phyloP scores from a whole-genome alignment of 164 flowering plant genomes.

The Cinnamomum micranthum region DNA sequence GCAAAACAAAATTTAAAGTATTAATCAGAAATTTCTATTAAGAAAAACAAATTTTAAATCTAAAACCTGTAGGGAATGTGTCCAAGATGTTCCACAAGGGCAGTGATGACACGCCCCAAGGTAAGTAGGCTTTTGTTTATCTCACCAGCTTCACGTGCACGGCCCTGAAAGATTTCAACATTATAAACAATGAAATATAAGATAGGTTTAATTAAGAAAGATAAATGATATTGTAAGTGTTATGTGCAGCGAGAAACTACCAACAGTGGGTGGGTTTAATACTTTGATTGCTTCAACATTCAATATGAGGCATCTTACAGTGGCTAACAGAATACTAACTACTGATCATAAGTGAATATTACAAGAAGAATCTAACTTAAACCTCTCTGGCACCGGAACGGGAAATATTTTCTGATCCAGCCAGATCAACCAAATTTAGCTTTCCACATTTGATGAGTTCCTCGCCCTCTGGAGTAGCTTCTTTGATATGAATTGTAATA shows the following conservation, averaged over 20 bases:
- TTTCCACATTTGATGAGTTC: slow-evolving; percentile 98
- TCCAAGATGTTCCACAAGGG: slow-evolving; percentile 95
- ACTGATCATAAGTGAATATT: background rate
- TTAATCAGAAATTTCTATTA: background rate
- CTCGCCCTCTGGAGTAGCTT: slow-evolving; percentile 95
- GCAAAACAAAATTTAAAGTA: background rate
- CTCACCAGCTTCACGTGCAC: slow-evolving; percentile 99
- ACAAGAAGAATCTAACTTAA: background rate
- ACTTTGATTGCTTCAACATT: background rate
- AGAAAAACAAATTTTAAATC: background rate
- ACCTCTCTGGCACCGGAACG: slow-evolving; percentile 99
- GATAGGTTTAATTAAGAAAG: background rate
- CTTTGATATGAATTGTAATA: slow-evolving; percentile 94
- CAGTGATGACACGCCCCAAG: slow-evolving; percentile 88
- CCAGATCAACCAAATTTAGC: slow-evolving; percentile 92
- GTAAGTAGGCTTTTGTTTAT: slow-evolving; percentile 95
- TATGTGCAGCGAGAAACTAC: background rate
- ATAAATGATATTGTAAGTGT: background rate
- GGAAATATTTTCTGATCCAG: slow-evolving; percentile 96
- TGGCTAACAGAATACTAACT: background rate
- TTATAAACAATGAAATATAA: background rate
- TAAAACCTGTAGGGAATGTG: slow-evolving; percentile 89
- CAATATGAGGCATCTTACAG: background rate
- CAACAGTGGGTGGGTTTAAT: background rate
- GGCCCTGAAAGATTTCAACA: slow-evolving; percentile 47